Evolutionary conservation across 352 stramenopile genomes (phyloP).

Genomic region (Globisporangium cystogenes): DNA sequence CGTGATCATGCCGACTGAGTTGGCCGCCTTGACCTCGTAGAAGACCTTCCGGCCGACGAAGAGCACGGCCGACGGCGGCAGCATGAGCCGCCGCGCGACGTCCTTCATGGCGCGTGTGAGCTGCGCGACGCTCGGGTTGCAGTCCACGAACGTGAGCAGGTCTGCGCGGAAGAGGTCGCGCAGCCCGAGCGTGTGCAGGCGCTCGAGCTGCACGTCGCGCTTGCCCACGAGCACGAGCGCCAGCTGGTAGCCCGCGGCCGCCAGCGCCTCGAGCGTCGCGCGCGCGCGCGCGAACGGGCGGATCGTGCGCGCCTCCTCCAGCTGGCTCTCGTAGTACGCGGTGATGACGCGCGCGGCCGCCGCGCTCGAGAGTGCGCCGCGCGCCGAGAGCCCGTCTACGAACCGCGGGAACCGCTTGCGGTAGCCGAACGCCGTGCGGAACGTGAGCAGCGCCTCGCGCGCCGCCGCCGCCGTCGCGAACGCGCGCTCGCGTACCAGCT

Average conservation of each 20-base stretch:
- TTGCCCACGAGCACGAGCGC: constrained; percentile 75
- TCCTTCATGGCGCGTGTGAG: constrained; percentile 76
- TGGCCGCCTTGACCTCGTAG: constrained; percentile 84
- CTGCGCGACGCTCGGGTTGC: constrained; percentile 55
- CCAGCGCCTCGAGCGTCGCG: constrained; percentile 49
- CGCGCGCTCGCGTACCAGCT: constrained; percentile 60
- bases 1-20: constrained; percentile 72
- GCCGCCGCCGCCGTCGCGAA: constrained; percentile 63
- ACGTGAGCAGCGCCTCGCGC: constrained; percentile 70
- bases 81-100: constrained; percentile 45
- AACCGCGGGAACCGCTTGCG: constrained; percentile 83
- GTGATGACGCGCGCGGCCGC: constrained; percentile 56
- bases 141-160: constrained; percentile 49
- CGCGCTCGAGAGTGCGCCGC: constrained; percentile 31
- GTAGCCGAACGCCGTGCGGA: constrained; percentile 78
- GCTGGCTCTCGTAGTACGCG: constrained; percentile 79
- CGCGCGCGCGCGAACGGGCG: constrained; percentile 47
- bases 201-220: constrained; percentile 64
- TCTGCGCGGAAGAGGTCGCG: constrained; percentile 51
- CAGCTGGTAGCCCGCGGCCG: constrained; percentile 47
- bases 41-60: constrained; percentile 84
- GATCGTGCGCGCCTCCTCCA: constrained; percentile 62
- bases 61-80: constrained; percentile 68
- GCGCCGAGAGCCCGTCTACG: constrained; percentile 62
- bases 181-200: constrained; percentile 59